These are phyloP conservation scores for Coniella vitis DNA, from an alignment of 2,329 filamentous ascomycete genomes.

Conservation along the genomic window DNA sequence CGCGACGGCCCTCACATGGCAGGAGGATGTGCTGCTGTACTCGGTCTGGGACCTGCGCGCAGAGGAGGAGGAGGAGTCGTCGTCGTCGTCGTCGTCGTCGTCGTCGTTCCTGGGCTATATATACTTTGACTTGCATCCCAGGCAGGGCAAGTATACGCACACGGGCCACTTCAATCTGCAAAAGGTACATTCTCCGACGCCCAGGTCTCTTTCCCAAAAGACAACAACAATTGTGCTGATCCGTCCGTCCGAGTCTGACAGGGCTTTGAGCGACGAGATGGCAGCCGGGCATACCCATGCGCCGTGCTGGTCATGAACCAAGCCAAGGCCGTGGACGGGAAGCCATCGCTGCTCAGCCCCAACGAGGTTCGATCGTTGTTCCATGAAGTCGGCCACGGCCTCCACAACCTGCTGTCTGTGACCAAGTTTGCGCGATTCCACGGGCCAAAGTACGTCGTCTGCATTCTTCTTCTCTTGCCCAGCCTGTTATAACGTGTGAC, in stretches of 20 bases:
- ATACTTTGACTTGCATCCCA: conserved; percentile 14
- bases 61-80: too few species aligned
- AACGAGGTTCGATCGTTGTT: conserved; percentile 13
- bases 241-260: neutral
- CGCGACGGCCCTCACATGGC: neutral
- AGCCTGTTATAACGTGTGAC: too few species aligned
- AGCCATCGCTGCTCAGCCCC: conserved; percentile 6
- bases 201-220: too few species aligned
- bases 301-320: conserved; percentile 13
- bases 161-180: conserved; percentile 9
- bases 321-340: neutral
- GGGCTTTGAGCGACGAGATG: conserved; percentile 4
- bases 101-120: conserved; percentile 11
- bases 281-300: conserved; percentile 7
- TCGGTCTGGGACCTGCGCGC: conserved; percentile 1
- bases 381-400: conserved; percentile 14
- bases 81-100: too few species aligned
- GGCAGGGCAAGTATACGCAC: conserved; percentile 12
- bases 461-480: too few species aligned
- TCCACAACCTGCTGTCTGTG: conserved; percentile 7
- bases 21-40: conserved; percentile 13
- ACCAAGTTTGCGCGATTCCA: conserved; percentile 3
- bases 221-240: too few species aligned
- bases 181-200: neutral
- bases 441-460: conserved; percentile 1